Conservation (phyloP, 768 basidiomycete genomes). For the Phlebiopsis flavidoalba region DNA sequence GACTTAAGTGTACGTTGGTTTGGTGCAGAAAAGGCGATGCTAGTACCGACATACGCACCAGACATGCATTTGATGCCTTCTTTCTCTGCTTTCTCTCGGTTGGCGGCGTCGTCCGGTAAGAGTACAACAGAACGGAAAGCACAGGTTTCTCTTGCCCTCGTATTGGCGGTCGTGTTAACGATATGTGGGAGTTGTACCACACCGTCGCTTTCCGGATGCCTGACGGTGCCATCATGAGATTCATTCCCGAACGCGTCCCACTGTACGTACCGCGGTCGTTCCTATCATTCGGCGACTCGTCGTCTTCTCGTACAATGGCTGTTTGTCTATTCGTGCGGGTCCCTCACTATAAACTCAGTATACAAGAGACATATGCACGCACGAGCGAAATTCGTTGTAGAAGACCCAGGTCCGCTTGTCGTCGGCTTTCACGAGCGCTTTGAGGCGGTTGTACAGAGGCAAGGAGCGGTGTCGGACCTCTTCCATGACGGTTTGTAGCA, state of each 20-base stretch:
- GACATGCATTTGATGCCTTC: constrained; percentile 59
- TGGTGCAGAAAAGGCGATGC: neutral
- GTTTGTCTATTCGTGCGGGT: constrained; percentile 53
- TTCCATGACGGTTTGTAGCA: constrained; percentile 93
- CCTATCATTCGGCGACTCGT: constrained; percentile 85
- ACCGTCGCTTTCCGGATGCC: constrained; percentile 84
- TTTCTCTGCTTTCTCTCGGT: constrained; percentile 67
- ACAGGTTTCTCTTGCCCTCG: constrained; percentile 42
- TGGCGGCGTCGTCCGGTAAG: constrained; percentile 86
- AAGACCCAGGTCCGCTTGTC: constrained; percentile 83
- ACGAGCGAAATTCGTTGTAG: constrained; percentile 85
- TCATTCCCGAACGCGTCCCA: neutral
- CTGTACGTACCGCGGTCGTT: constrained; percentile 71
- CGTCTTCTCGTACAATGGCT: constrained; percentile 68
- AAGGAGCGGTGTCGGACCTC: constrained; percentile 94
- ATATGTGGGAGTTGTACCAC: constrained; percentile 83
- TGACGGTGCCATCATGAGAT: constrained; percentile 23
- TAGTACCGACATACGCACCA: constrained; percentile 34
- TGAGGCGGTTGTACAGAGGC: constrained; percentile 89
- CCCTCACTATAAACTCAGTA: neutral
- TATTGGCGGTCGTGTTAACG: constrained; percentile 43
- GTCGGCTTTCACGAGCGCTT: constrained; percentile 76
- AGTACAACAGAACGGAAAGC: constrained; percentile 66
- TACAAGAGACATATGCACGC: constrained; percentile 25
- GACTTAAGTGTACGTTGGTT: constrained; percentile 39